Evolutionary conservation across 805 yeast species (phyloP), one percentile per base, ranked within the genome.

Genomic region (Pichia scutulata): DNA sequence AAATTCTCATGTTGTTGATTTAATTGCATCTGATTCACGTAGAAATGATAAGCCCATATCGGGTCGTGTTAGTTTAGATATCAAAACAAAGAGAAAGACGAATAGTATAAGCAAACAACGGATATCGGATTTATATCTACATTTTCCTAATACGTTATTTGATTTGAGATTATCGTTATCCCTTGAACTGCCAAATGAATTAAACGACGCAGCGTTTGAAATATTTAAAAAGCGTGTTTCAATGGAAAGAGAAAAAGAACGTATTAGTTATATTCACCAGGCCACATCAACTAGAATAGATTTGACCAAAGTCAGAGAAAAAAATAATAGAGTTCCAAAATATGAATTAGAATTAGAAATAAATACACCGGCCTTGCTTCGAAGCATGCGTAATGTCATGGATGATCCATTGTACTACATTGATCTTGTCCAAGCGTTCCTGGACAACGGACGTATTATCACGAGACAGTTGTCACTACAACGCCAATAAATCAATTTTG

Each of bases 81-180:
- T 77, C 43, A 74, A 74, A 48, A 86, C 93, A 0, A 82, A 83
- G 10, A 73, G 95, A 57, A 69, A 73, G 18, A 80, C 81, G 46
- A 81, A 80, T 30, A 83, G 83, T 41, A 85, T 89, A 47, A 81
- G 81, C 53, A 89, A 89, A 61, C 77, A 79, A 57, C 74, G 92
- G 49, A 69, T 89, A n/a, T 78, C 88, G 2, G 89, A 85, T 61
- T 65, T 90, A 50, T 75, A 79, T 59, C 72, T 89, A 21, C 82
- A 78, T 60, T 76, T 84, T 49, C 97, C 97, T 4, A 83, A 86
- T 55, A 79, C 86, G 30, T 73, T 81, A 66, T 83, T 82, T 62
- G 97, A 89, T 67, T 72, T 84, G 57, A 76, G 95, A 57, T 70
- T 89, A 37, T 82, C 95, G 7, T 68, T 90, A 55, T 80, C 88